A percentile compares a stretch with the other conserved stretches of the same genome.
Evolutionary conservation across 2,329 filamentous ascomycete genomes (phyloP).

Genomic region (Drechslerella coelobrocha): DNA sequence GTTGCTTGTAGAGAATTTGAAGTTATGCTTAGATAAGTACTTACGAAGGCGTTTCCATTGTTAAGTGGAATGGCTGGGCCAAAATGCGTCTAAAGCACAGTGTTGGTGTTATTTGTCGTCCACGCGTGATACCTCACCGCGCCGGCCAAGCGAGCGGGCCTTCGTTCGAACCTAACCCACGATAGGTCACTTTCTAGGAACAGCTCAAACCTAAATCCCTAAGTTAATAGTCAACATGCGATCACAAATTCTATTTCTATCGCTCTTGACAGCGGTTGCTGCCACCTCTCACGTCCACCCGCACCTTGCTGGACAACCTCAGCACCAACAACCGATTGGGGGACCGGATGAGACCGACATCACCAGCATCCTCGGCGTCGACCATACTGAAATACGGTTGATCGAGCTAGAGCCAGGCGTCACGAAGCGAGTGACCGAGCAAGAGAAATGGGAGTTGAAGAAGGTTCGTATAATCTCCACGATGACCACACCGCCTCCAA

Average conservation of each 20-base stretch:
- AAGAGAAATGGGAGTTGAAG: conserved; percentile 91
- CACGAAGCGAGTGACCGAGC: conserved; percentile 86
- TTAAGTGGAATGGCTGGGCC: background rate
- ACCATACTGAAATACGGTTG: conserved; percentile 67
- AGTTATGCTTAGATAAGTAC: conserved; percentile 1
- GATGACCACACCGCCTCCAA: background rate
- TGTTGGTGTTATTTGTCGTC: background rate
- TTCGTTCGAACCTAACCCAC: background rate
- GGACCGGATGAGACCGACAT: conserved; percentile 23
- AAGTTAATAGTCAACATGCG: conserved; percentile 24
- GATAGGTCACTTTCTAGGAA: conserved; percentile 9
- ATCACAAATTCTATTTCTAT: conserved; percentile 22
- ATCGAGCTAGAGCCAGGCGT: conserved; percentile 85
- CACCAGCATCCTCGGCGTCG: conserved; percentile 31
- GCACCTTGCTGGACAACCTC: conserved; percentile 21
- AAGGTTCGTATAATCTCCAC: conserved; percentile 66
- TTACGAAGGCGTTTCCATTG: conserved; percentile 38
- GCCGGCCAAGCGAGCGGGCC: background rate
- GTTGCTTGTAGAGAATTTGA: background rate
- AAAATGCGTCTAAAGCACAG: background rate
- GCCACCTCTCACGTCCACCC: conserved; percentile 25
- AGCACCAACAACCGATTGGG: conserved; percentile 42
- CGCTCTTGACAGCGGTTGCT: conserved; percentile 29
- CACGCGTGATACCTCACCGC: background rate
- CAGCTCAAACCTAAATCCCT: conserved; percentile 13